Evolutionary conservation across 202 grass and related monocot genomes (phyloP), one percentile per base, ranked within the genome.

Genomic region (Carex sylvatica): DNA sequence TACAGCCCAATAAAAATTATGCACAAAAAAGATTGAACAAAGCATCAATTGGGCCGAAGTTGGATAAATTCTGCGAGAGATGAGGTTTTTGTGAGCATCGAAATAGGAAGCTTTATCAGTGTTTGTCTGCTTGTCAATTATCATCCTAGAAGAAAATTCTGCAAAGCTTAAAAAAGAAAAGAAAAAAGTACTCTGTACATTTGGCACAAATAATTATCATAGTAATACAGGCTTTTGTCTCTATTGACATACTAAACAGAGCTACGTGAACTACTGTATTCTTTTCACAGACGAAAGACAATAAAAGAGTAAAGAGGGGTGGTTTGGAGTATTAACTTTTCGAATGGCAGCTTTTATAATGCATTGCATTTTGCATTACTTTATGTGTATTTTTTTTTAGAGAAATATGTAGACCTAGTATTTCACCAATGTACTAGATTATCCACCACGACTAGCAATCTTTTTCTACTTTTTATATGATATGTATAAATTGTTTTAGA

Each of bases 191-290:
- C 12, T 70, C 38, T 28, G 66, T 44, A 33, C 72, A 13, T 53
- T 30, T 75, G 49, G 5, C 6, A 75, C 14, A n/a, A 75, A 55
- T 53, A 54, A 54, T 54, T 28, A 75, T 75, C 49, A 54, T 28
- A 75, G 13, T 55, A 55, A 75, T 18, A 33, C 49, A 75, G 70
- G 70, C 72, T 75, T 75, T 75, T 56, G 52, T 76, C 51, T 4
- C 58, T 49, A 35, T 56, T 28, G 58, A 56, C 73, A 76, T 58
- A 52, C 26, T 75, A 15, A 55, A 31, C 46, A 75, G 72, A 56
- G 15, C 72, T 76, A 76, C 73, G 15, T 58, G 73, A 76, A 58
- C 73, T 58, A 19, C 51, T 44, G 51, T 76, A 56, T n/a, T 76
- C 14, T 53, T 55, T 56, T 74, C 12, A 46, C 38, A 46, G n/a